Evolutionary conservation across 257 asterid genomes (phyloP).

Genomic region (Petrea volubilis): DNA sequence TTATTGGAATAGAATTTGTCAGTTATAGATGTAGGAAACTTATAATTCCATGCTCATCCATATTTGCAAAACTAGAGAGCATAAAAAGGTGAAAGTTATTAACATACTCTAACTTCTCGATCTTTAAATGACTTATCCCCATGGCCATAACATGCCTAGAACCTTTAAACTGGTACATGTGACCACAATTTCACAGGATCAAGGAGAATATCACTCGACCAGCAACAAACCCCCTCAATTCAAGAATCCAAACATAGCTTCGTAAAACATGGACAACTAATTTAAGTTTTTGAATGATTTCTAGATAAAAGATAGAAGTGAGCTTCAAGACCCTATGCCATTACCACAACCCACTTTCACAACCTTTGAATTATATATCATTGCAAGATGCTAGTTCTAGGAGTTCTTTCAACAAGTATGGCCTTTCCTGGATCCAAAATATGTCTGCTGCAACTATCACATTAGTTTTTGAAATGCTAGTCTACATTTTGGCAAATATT

Average conservation of each 20-base stretch:
- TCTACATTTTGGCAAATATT: too few species aligned
- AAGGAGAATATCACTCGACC: neutral
- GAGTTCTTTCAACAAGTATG: constrained; percentile 82
- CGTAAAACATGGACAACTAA: neutral
- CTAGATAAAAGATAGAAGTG: neutral
- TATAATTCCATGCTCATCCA: too few species aligned
- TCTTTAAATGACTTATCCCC: neutral
- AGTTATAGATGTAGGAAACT: too few species aligned
- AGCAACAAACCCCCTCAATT: neutral
- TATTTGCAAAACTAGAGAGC: too few species aligned
- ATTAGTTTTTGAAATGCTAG: too few species aligned
- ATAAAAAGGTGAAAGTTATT: neutral
- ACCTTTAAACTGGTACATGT: neutral
- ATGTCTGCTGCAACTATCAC: too few species aligned
- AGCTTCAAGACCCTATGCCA: constrained; percentile 56
- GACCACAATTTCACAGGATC: neutral
- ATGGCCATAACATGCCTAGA: neutral
- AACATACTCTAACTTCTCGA: neutral
- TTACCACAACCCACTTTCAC: constrained; percentile 98
- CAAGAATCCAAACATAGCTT: neutral
- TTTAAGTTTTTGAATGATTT: neutral
- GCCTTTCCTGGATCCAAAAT: constrained; percentile 59
- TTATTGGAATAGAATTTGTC: too few species aligned
- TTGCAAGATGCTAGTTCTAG: constrained; percentile 73
- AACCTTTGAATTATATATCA: constrained; percentile 53